phyloP scores from a whole-genome alignment of 2,329 filamentous ascomycete genomes.

The Calonectria pseudoturangicola region DNA sequence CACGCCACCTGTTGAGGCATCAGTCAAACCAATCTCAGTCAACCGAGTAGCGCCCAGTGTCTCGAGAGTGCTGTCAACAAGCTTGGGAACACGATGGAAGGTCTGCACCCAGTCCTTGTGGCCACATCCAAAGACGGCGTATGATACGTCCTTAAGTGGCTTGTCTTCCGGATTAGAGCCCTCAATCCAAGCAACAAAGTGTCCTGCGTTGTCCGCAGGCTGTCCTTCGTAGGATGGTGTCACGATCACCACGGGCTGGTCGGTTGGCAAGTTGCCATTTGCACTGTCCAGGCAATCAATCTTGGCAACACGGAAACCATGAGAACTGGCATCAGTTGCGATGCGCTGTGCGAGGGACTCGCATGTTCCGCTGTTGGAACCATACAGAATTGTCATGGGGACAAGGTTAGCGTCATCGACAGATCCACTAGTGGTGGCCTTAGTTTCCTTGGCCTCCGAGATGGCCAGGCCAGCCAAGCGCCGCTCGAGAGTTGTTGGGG shows the following conservation, averaged over 20 bases:
- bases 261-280: slow-evolving; percentile 74
- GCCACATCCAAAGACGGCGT: slow-evolving; percentile 82
- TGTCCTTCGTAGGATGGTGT: slow-evolving; percentile 84
- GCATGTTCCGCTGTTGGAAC: slow-evolving; percentile 84
- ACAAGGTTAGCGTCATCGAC: slow-evolving; percentile 52
- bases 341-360: slow-evolving; percentile 79
- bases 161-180: slow-evolving; percentile 66
- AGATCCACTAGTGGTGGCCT: slow-evolving; percentile 35
- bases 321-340: slow-evolving; percentile 72
- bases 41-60: slow-evolving; percentile 58
- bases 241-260: slow-evolving; percentile 78
- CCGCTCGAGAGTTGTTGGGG: slow-evolving; percentile 66
- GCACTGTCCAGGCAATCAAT: slow-evolving; percentile 77
- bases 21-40: slow-evolving; percentile 69
- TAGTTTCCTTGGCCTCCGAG: slow-evolving; percentile 25
- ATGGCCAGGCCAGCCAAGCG: slow-evolving; percentile 61
- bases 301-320: slow-evolving; percentile 74
- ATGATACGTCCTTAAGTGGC: slow-evolving; percentile 72
- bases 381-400: slow-evolving; percentile 79
- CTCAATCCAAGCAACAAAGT: slow-evolving; percentile 80
- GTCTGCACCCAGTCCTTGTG: slow-evolving; percentile 74
- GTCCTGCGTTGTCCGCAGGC: slow-evolving; percentile 81
- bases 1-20: slow-evolving; percentile 78
- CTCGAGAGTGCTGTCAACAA: slow-evolving; percentile 72
- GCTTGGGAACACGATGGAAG: slow-evolving; percentile 79